Percentiles rank a stretch among this genome's conserved stretches.
phyloP scores from a whole-genome alignment of 2,329 filamentous ascomycete genomes.

The Cladorrhinum sp. region DNA sequence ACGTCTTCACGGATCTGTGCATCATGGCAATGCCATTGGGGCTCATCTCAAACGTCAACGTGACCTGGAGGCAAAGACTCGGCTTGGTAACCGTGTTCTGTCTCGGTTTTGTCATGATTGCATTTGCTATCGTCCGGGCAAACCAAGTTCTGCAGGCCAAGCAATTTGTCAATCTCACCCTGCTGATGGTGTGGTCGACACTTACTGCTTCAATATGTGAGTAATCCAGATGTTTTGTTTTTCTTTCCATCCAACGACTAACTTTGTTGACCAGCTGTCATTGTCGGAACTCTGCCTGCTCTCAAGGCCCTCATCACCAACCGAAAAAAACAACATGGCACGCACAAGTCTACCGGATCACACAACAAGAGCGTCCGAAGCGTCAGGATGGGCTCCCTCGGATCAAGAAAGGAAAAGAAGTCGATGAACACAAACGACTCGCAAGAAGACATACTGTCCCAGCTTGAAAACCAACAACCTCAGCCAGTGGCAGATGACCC shows the following conservation, averaged over 20 bases:
- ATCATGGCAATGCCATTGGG: slow-evolving; percentile 31
- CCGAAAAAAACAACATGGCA: not conserved
- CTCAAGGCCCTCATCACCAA: slow-evolving; percentile 29
- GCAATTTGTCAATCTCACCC: slow-evolving; percentile 27
- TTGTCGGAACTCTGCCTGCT: slow-evolving; percentile 27
- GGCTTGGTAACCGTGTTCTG: slow-evolving; percentile 31
- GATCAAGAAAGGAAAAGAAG: not conserved
- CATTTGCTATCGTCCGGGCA: slow-evolving; percentile 32
- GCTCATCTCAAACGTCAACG: slow-evolving; percentile 31
- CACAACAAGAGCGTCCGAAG: not conserved
- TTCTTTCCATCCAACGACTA: not conserved
- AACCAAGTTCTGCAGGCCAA: slow-evolving; percentile 27
- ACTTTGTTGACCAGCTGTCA: slow-evolving; percentile 21
- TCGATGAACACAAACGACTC: not conserved
- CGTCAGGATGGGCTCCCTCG: not conserved
- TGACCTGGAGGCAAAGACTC: slow-evolving; percentile 30
- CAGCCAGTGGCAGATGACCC: not conserved
- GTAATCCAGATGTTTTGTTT: slow-evolving; percentile 7
- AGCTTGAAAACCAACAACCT: not conserved
- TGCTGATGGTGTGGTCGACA: slow-evolving; percentile 29
- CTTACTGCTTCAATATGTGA: slow-evolving; percentile 28
- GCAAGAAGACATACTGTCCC: not conserved
- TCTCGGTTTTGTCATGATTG: slow-evolving; percentile 31
- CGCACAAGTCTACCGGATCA: not conserved
- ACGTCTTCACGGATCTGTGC: slow-evolving; percentile 32